A percentile compares a stretch with the other conserved stretches of the same genome.
phyloP scores from a whole-genome alignment of 805 yeast genomes.

The Priceomyces castillae region DNA sequence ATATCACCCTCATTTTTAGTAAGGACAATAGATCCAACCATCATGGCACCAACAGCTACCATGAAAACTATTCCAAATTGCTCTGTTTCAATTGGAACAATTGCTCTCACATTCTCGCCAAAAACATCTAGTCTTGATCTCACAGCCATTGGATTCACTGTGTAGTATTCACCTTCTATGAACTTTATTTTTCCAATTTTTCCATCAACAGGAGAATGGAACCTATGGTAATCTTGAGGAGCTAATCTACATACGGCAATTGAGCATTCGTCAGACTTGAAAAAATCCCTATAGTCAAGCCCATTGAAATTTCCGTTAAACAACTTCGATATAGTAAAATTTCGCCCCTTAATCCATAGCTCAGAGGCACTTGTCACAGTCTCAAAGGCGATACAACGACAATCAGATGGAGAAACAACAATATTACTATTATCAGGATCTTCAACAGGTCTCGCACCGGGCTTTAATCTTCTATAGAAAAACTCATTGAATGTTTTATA shows the following conservation, averaged over 20 bases:
- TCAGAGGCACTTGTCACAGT: constrained; percentile 59
- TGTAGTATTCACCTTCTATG: constrained; percentile 88
- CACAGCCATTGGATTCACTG: constrained; percentile 97
- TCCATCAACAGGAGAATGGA: constrained; percentile 87
- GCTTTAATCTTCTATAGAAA: constrained; percentile 74
- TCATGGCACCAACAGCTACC: constrained; percentile 95
- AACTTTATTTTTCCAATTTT: constrained; percentile 58
- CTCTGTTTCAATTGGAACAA: constrained; percentile 72
- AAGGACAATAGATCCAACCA: constrained; percentile 89
- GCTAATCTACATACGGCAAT: constrained; percentile 85
- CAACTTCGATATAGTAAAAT: constrained; percentile 65
- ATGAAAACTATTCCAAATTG: constrained; percentile 76
- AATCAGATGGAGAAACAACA: constrained; percentile 81
- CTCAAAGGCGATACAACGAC: constrained; percentile 71
- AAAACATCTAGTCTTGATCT: constrained; percentile 84
- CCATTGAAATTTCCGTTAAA: constrained; percentile 45
- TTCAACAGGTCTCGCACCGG: constrained; percentile 70
- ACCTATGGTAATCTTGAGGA: constrained; percentile 95
- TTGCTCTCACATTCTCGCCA: constrained; percentile 83
- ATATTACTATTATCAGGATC: constrained; percentile 47
- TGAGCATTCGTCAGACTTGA: constrained; percentile 46
- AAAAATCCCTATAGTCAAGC: constrained; percentile 39
- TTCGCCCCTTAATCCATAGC: constrained; percentile 87
- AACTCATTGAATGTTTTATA: constrained; percentile 83
- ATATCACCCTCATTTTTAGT: constrained; percentile 60